Evolutionary conservation across 208 protist species (phyloP).

Genomic region (Wallacemonas sp.): DNA sequence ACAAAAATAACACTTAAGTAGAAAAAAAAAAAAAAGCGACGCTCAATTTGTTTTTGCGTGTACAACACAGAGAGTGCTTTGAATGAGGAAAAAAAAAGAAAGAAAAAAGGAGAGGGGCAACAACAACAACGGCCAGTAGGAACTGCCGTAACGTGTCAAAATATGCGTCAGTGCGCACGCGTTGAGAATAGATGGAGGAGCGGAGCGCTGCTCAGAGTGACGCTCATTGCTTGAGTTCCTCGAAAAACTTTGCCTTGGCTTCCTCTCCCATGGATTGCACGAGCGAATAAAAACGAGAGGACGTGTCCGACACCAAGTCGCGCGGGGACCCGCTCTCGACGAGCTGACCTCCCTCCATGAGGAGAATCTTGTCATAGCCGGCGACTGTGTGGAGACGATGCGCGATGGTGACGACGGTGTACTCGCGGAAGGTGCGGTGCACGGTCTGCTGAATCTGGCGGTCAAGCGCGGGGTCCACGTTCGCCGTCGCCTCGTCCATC

Average conservation of each 20-base stretch:
- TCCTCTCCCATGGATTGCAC: constrained; percentile 20
- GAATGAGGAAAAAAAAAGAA: too few species aligned
- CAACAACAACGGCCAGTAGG: too few species aligned
- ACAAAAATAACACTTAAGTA: not conserved
- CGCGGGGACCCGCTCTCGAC: constrained; percentile 18
- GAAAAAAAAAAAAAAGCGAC: constrained; percentile 2
- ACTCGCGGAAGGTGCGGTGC: constrained; percentile 34
- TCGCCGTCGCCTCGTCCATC: constrained; percentile 79
- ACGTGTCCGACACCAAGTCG: constrained; percentile 18
- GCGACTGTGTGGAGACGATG: constrained; percentile 74
- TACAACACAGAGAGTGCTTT: too few species aligned
- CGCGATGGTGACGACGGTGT: constrained; percentile 74
- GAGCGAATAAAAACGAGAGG: constrained; percentile 18
- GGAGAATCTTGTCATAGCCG: constrained; percentile 57
- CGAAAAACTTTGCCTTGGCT: not conserved
- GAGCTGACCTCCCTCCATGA: constrained; percentile 51
- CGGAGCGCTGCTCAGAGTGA: too few species aligned
- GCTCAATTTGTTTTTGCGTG: too few species aligned
- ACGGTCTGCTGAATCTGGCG: constrained; percentile 60
- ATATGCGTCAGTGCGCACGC: too few species aligned
- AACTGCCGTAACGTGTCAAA: too few species aligned
- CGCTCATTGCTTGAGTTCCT: not conserved
- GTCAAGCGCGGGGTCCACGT: constrained; percentile 61
- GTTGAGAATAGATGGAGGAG: too few species aligned
- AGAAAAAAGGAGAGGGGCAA: too few species aligned